Evolutionary conservation across 306 rosid genomes (phyloP), one percentile per base, ranked within the genome.

Genomic region (Vachellia collinsii): DNA sequence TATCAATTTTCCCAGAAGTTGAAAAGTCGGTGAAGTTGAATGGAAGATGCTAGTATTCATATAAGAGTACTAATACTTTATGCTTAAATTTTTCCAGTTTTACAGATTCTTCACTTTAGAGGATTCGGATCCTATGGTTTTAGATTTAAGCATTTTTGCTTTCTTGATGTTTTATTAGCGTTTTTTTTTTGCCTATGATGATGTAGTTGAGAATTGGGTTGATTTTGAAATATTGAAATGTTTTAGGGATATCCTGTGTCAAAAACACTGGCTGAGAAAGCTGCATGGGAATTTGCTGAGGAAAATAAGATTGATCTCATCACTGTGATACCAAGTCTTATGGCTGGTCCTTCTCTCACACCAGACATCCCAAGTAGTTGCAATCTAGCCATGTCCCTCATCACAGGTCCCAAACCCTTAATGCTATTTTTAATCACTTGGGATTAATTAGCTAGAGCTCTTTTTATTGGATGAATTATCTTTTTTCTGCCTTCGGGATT

Each of bases 161-260:
- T 22, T 10, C 14, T 22, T 58, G 64, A 58, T 58, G 10, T 22
- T 58, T 58, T 58, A n/a, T 9, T 5, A 20, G 23, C 2, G 11
- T 11, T 43, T 43, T 10, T 3, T 23, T 11, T 43, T 8, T 10
- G 0, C 11, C 38, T 23, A 9, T 23, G 65, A 23, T 59, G 3
- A 59, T 11, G 65, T 59, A 23, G 65, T 59, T 59, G 65, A 22
- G 37, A 23, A 22, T 56, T 58, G 1, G 1, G 8, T 22, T 59
- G 19, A 6, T 23, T 22, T 59, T 59, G 36, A 59, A 59, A 59
- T 59, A 1, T 14, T 53, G 3, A 43, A 82, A 78, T 65, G 13
- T 89, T 46, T 88, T 47, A 91, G 98, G 98, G 98, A 17, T 91
- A 93, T 78, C 93, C 93, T 69, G 86, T 36, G 70, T 93, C 98